Evolutionary conservation across 768 basidiomycete species (phyloP), one percentile per base, ranked within the genome.

Genomic region (Tulasnella sp.): DNA sequence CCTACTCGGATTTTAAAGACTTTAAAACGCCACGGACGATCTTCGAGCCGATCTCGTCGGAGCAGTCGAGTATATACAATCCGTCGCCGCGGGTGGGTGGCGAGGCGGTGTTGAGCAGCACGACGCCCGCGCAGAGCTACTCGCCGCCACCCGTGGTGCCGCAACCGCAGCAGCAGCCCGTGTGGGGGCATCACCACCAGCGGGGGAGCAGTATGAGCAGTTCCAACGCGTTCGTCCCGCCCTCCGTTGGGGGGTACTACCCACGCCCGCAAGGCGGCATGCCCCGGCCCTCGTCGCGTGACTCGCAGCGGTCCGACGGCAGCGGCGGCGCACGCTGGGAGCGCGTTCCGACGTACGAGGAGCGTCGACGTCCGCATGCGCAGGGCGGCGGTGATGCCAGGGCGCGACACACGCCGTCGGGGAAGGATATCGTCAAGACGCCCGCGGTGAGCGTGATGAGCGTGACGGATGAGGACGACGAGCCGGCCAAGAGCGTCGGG

Each of bases 11-110:
- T 6, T 48, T 48, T 32, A 48, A 48, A 25, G 46, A 48, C 46
- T 48, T 48, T 32, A 48, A 48, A 25, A 48, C 46, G 34, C 46
- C 46, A 14, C 46, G 46, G 6, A 48, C 46, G 12, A 48, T 48
- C 25, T 48, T 48, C 9, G 46, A 48, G 19, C 27, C 27, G 14
- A 48, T 48, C 19, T 31, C 46, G 17, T 48, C 27, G n/a, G 46
- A 48, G 0, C 46, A 48, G 14, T 31, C 2, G 6, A 48, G 46
- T 31, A 48, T 48, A 6, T 48, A 48, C 46, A 19, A 48, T 17
- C 46, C 46, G n/a, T 29, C 29, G 29, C 34, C 46, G 3, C 46
- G 27, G 17, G 1, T 4, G 25, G 21, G 2, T 31, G 15, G 8
- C 45, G 2, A 14, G 25, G 45, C 17, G 23, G 17, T 12, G 17